Evolutionary conservation across 257 asterid genomes (phyloP).

Genomic region (Solanum chmielewskii): DNA sequence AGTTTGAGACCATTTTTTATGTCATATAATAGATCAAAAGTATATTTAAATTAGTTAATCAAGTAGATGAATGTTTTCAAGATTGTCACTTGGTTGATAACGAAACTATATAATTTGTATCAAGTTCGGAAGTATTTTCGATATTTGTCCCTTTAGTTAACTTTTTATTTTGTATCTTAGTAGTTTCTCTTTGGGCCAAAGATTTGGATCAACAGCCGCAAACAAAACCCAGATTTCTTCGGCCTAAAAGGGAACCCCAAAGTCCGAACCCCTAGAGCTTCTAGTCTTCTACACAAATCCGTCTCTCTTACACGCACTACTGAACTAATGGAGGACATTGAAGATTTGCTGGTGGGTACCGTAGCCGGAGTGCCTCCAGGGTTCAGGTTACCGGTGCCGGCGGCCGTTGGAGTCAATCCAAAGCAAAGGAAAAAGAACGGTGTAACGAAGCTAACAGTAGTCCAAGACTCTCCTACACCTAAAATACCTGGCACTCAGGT

Average conservation of each 20-base stretch:
- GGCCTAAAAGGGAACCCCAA: neutral
- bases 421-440: slow-evolving; percentile 26
- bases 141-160: neutral
- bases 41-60: no score
- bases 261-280: neutral
- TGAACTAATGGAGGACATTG: slow-evolving; percentile 70
- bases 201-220: neutral
- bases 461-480: slow-evolving; percentile 22
- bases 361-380: slow-evolving; percentile 71
- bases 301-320: neutral
- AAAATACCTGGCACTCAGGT: slow-evolving; percentile 94
- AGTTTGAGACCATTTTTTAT: neutral
- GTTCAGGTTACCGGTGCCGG: slow-evolving; percentile 45
- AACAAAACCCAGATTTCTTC: neutral
- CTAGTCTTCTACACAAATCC: neutral
- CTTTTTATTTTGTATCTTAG: neutral
- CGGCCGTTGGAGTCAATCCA: slow-evolving; percentile 56
- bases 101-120: no score
- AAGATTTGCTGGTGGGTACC: slow-evolving; percentile 56
- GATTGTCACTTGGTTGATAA: neutral
- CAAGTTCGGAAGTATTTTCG: neutral
- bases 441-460: slow-evolving; percentile 2
- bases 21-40: neutral
- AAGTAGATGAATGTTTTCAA: no score
- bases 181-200: neutral